Evolutionary conservation across 2,329 filamentous ascomycete species (phyloP).

Genomic region (Colletotrichum lentis): DNA sequence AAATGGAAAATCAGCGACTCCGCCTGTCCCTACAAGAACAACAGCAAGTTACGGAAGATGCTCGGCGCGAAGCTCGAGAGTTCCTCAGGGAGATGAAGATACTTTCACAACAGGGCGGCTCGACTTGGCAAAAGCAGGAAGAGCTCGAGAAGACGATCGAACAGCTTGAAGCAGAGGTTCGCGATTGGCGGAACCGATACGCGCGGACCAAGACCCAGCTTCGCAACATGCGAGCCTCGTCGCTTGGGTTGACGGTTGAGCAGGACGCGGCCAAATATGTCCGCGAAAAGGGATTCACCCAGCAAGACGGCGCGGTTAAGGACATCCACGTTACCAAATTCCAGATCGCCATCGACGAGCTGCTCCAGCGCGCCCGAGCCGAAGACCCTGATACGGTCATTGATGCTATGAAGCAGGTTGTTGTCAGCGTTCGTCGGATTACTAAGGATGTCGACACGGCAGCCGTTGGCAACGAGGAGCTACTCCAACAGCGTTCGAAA

Average conservation of each 20-base stretch:
- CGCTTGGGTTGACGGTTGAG: conserved; percentile 74
- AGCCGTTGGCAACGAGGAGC: conserved; percentile 60
- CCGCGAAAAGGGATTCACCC: conserved; percentile 72
- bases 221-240: conserved; percentile 80
- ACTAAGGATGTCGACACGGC: conserved; percentile 79
- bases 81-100: conserved; percentile 90
- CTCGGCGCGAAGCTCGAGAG: conserved; percentile 80
- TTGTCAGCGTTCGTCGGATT: conserved; percentile 83
- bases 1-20: conserved; percentile 74
- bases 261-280: conserved; percentile 74
- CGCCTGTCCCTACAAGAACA: conserved; percentile 74
- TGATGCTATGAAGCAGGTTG: conserved; percentile 86
- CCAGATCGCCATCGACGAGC: conserved; percentile 91
- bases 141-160: conserved; percentile 78
- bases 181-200: conserved; percentile 90
- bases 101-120: conserved; percentile 80
- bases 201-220: conserved; percentile 88
- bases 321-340: conserved; percentile 95
- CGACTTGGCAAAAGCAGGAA: conserved; percentile 82
- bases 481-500: conserved; percentile 68
- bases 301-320: conserved; percentile 80
- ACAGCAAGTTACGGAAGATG: conserved; percentile 84
- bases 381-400: conserved; percentile 79
- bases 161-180: conserved; percentile 81
- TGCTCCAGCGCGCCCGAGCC: conserved; percentile 78